Evolutionary conservation across 768 basidiomycete genomes (phyloP).

Genomic region (Amanita jacksonii): DNA sequence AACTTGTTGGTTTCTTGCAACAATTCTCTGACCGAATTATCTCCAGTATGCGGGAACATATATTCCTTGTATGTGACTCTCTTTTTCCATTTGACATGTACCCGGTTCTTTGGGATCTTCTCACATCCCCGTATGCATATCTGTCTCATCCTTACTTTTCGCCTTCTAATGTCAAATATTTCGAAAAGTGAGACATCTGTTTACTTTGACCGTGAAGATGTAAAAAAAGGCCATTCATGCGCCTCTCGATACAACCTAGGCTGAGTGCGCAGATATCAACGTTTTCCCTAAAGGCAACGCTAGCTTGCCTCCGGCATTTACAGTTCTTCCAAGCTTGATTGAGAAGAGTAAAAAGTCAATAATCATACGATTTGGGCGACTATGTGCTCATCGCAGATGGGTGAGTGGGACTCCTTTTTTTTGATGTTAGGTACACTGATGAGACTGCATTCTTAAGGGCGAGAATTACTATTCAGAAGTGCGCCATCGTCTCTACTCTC

Average conservation of each 20-base stretch:
- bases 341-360: slow-evolving; percentile 63
- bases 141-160: not conserved
- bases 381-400: slow-evolving; percentile 69
- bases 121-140: slow-evolving; percentile 64
- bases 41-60: slow-evolving; percentile 58
- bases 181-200: slow-evolving; percentile 47
- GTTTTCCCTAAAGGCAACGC: slow-evolving; percentile 57
- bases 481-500: slow-evolving; percentile 12
- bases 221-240: slow-evolving; percentile 68
- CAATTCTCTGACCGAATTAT: slow-evolving; percentile 36
- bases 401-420: slow-evolving; percentile 27
- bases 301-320: slow-evolving; percentile 53
- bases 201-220: slow-evolving; percentile 62
- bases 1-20: slow-evolving; percentile 52
- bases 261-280: slow-evolving; percentile 46
- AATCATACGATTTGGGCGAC: slow-evolving; percentile 65
- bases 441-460: slow-evolving; percentile 23
- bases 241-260: slow-evolving; percentile 50
- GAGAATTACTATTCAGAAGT: slow-evolving; percentile 60
- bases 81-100: slow-evolving; percentile 46
- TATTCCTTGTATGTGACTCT: slow-evolving; percentile 38
- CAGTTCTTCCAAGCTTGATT: slow-evolving; percentile 64
- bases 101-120: slow-evolving; percentile 70
- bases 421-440: not conserved
- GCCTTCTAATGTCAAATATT: not conserved